phyloP scores from a whole-genome alignment of 495 filamentous ascomycete genomes.

The Tirmania nivea region DNA sequence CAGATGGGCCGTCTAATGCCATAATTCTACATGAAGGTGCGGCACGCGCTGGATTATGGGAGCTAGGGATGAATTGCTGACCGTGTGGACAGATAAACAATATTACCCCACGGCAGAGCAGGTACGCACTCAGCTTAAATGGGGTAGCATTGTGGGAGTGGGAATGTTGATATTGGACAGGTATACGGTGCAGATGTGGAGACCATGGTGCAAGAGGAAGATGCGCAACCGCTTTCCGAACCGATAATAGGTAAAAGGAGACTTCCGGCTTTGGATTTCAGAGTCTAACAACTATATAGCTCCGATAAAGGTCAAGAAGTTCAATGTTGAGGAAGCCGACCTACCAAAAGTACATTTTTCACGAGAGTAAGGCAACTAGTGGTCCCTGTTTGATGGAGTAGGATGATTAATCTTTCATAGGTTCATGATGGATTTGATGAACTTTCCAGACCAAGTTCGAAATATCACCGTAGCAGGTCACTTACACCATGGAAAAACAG shows the following conservation, averaged over 20 bases:
- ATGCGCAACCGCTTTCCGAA: conserved; percentile 75
- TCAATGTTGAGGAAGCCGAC: conserved; percentile 76
- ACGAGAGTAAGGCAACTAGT: conserved; percentile 26
- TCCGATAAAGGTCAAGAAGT: conserved; percentile 84
- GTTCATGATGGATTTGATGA: conserved; percentile 94
- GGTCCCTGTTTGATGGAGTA: neutral
- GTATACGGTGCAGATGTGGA: conserved; percentile 77
- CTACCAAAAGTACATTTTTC: conserved; percentile 72
- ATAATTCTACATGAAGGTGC: conserved; percentile 68
- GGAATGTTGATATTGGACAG: neutral
- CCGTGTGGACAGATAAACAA: conserved; percentile 49
- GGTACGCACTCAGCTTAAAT: conserved; percentile 21
- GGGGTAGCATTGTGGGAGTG: neutral
- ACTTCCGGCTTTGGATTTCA: neutral
- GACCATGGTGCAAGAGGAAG: conserved; percentile 89
- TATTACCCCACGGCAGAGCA: conserved; percentile 95
- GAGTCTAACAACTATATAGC: conserved; percentile 25
- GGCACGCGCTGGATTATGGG: neutral
- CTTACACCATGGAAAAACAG: conserved; percentile 92
- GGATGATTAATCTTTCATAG: conserved; percentile 2
- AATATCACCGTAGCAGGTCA: conserved; percentile 85
- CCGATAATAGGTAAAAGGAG: conserved; percentile 44
- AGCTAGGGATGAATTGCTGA: conserved; percentile 1
- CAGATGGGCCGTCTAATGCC: conserved; percentile 77
- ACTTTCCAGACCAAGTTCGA: conserved; percentile 77